Conservation (phyloP, 768 basidiomycete species). For the Chalciporus sphaerocephalus region DNA sequence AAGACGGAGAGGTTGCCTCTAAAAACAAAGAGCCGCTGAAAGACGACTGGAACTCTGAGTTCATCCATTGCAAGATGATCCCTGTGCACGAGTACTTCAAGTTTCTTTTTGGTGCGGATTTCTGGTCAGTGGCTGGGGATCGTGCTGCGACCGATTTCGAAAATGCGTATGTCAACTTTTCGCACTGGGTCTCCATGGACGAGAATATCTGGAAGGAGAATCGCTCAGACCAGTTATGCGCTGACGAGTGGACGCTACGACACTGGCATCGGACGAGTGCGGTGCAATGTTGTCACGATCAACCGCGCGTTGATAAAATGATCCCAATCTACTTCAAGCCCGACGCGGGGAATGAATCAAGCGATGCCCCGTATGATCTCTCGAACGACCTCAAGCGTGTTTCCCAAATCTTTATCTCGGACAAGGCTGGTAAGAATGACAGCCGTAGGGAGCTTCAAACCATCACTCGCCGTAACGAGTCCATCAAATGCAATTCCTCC, state of each 20-base stretch:
- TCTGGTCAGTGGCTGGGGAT: background rate
- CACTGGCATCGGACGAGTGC: slow-evolving; percentile 10
- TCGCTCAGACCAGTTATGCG: background rate
- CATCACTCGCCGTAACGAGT: too few species aligned
- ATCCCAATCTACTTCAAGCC: slow-evolving; percentile 11
- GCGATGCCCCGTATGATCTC: background rate
- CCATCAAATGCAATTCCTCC: too few species aligned
- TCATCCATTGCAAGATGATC: slow-evolving; percentile 7
- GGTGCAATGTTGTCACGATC: slow-evolving; percentile 9
- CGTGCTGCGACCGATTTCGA: background rate
- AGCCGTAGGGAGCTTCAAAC: too few species aligned
- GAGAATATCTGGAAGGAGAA: background rate
- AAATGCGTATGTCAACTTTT: background rate
- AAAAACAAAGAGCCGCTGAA: too few species aligned
- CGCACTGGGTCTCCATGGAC: slow-evolving; percentile 1
- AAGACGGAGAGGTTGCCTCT: too few species aligned
- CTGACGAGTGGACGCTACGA: slow-evolving; percentile 6
- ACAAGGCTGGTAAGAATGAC: background rate
- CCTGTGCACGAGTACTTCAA: slow-evolving; percentile 1
- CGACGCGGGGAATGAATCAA: background rate
- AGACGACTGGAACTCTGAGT: background rate
- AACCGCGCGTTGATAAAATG: slow-evolving; percentile 10
- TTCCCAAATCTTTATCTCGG: slow-evolving; percentile 11
- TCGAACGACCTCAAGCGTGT: background rate
- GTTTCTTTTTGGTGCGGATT: slow-evolving; percentile 4